These are phyloP conservation scores for Capsicum pubescens DNA, from an alignment of 257 asterid genomes.

Conservation along the genomic window DNA sequence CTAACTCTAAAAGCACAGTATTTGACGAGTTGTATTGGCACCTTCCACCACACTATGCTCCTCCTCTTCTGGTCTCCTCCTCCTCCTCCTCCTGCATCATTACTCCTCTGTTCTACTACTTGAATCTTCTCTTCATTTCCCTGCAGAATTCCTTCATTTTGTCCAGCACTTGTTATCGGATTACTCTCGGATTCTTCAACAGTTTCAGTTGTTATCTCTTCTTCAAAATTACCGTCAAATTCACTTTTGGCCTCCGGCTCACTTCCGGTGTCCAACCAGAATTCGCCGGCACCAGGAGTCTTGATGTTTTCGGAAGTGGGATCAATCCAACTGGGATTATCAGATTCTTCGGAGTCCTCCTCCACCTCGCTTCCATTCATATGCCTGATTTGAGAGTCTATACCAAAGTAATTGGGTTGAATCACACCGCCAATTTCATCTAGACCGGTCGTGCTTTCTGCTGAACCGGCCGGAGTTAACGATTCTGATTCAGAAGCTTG, in stretches of 20 bases:
- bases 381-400: slow-evolving; percentile 47
- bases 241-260: slow-evolving; percentile 45
- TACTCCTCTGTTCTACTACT: slow-evolving; percentile 46
- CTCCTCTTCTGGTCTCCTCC: slow-evolving; percentile 46
- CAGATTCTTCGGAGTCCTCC: slow-evolving; percentile 56
- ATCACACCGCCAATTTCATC: slow-evolving; percentile 53
- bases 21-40: slow-evolving; percentile 78
- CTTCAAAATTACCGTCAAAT: slow-evolving; percentile 25
- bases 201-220: slow-evolving; percentile 29
- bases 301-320: slow-evolving; percentile 59
- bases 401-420: slow-evolving; percentile 67
- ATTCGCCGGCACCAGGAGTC: slow-evolving; percentile 54
- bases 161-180: no score
- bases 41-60: slow-evolving; percentile 88
- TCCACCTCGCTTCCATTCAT: slow-evolving; percentile 49
- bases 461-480: slow-evolving; percentile 29
- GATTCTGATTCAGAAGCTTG: slow-evolving; percentile 42
- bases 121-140: slow-evolving; percentile 33
- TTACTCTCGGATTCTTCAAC: no score
- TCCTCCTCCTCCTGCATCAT: slow-evolving; percentile 23
- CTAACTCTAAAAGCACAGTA: slow-evolving; percentile 65
- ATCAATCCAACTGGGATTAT: slow-evolving; percentile 80
- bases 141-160: slow-evolving; percentile 24
- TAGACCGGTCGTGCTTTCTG: slow-evolving; percentile 36
- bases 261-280: slow-evolving; percentile 78